Evolutionary conservation across 768 basidiomycete genomes (phyloP), one percentile per base, ranked within the genome.

Genomic region (Termitomyces sp.): DNA sequence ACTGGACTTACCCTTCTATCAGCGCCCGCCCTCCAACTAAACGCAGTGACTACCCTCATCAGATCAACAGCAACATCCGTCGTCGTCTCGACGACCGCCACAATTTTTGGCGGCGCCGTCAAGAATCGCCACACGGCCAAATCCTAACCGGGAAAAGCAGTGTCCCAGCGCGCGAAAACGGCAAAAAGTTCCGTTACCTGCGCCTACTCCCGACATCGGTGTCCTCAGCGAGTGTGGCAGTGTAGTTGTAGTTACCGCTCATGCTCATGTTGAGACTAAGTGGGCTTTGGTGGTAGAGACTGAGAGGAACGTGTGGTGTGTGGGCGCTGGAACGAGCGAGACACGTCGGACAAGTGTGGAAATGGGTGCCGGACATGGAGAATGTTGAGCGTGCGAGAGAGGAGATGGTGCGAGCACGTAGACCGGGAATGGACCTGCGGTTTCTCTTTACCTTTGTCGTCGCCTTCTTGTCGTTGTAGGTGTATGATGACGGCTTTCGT

Each of bases 401-500:
- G 1, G 84, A 80, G n/a, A 74, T 65, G 1, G 77, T 77, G 22
- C 84, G 79, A 8, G 75, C 68, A 9, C 82, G 78, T 3, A 63
- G 10, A 63, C n/a, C 2, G 61, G 61, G 65, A 62, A 27, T 67
- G 61, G 32, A 65, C 46, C 5, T 20, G 29, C 20, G 26, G 58
- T 61, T 41, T 67, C 63, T 39, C 53, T 14, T 62, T 42, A 57
- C 63, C 58, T 22, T 69, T 67, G 26, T 65, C 69, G 3, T 74
- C 83, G 10, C 79, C 81, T 68, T 92, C 89, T 59, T 87, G 86
- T 92, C 92, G 94, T 69, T 92, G 89, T 3, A 94, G 72, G 65
- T 93, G 92, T 39, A 94, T 68, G 56, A 94, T 91, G 20, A 93
- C 76, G 2, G 88, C 90, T 70, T 94, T 94, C 0, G 92, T 94